Evolutionary conservation across 2,329 filamentous ascomycete genomes (phyloP).

Genomic region (Botrytis fragariae): DNA sequence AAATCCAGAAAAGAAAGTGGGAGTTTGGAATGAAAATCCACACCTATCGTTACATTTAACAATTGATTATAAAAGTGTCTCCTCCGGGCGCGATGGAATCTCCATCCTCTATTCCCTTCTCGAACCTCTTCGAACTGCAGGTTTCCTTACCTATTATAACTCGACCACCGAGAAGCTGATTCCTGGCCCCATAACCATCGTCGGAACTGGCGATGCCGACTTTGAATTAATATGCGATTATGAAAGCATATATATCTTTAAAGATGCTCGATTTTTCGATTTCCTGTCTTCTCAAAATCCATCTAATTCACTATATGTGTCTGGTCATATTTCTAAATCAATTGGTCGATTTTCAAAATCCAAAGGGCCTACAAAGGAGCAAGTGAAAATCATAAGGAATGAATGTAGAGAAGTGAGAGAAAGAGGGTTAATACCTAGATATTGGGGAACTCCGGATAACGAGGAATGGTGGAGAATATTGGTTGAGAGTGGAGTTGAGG

Average conservation of each 20-base stretch:
- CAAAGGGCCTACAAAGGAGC: slow-evolving; percentile 20
- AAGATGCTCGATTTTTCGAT: slow-evolving; percentile 45
- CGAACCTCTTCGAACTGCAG: slow-evolving; percentile 42
- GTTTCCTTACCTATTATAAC: slow-evolving; percentile 41
- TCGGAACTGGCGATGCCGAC: slow-evolving; percentile 49
- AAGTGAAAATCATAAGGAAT: slow-evolving; percentile 29
- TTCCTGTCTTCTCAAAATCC: slow-evolving; percentile 17
- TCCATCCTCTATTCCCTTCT: slow-evolving; percentile 43
- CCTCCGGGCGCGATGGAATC: slow-evolving; percentile 33
- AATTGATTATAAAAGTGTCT: slow-evolving; percentile 50
- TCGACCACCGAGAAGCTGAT: slow-evolving; percentile 36
- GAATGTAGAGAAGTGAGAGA: slow-evolving; percentile 38
- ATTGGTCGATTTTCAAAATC: slow-evolving; percentile 25
- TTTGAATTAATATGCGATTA: slow-evolving; percentile 39
- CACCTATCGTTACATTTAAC: slow-evolving; percentile 42
- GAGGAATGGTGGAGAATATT: slow-evolving; percentile 43
- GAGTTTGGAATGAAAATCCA: slow-evolving; percentile 29
- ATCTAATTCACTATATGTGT: slow-evolving; percentile 35
- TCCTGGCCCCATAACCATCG: slow-evolving; percentile 47
- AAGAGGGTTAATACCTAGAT: slow-evolving; percentile 43
- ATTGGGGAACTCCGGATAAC: slow-evolving; percentile 45
- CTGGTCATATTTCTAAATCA: slow-evolving; percentile 8
- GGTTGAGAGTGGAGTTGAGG: slow-evolving; percentile 41
- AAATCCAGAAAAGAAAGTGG: slow-evolving; percentile 20
- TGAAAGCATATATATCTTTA: slow-evolving; percentile 46